A percentile compares a stretch with the other conserved stretches of the same genome.
Conservation (phyloP, 1,284 basidiomycete genomes). For the Termitomyces sp. region DNA sequence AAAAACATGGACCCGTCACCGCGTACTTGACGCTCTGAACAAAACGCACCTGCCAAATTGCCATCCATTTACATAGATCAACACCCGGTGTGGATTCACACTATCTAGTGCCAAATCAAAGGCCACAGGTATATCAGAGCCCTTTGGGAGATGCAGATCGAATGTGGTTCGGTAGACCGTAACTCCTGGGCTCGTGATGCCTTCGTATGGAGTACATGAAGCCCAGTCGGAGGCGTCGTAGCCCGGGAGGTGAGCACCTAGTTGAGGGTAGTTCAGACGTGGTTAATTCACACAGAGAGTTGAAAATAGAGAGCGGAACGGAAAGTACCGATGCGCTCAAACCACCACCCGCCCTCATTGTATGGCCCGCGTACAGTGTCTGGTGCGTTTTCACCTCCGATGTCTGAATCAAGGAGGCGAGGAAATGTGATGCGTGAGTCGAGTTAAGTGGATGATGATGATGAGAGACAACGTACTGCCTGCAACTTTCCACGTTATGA, state of each 20-base stretch:
- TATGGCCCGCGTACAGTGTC: slow-evolving; percentile 39
- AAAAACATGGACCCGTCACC: too few relatives aligned
- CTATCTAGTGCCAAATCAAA: slow-evolving; percentile 37
- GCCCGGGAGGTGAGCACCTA: slow-evolving; percentile 41
- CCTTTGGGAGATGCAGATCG: slow-evolving; percentile 33
- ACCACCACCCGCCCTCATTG: slow-evolving; percentile 50
- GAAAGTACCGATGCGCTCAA: slow-evolving; percentile 41
- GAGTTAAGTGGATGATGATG: not conserved
- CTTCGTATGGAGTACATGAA: slow-evolving; percentile 32
- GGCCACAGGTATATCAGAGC: slow-evolving; percentile 38
- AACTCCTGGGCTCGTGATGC: slow-evolving; percentile 37
- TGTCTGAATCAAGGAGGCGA: slow-evolving; percentile 16
- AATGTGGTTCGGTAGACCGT: slow-evolving; percentile 41
- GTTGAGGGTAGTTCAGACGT: not conserved
- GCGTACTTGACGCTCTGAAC: too few relatives aligned
- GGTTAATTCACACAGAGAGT: not conserved
- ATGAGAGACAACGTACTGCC: slow-evolving; percentile 35
- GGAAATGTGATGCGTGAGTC: not conserved
- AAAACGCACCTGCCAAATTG: slow-evolving; percentile 34
- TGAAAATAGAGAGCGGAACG: too few relatives aligned
- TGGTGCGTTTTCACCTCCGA: slow-evolving; percentile 31
- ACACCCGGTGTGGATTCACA: slow-evolving; percentile 29
- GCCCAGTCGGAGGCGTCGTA: slow-evolving; percentile 37
- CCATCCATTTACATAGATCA: slow-evolving; percentile 41
- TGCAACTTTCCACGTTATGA: slow-evolving; percentile 43